phyloP scores from a whole-genome alignment of 768 basidiomycete species.

The Termitomyces sp. region DNA sequence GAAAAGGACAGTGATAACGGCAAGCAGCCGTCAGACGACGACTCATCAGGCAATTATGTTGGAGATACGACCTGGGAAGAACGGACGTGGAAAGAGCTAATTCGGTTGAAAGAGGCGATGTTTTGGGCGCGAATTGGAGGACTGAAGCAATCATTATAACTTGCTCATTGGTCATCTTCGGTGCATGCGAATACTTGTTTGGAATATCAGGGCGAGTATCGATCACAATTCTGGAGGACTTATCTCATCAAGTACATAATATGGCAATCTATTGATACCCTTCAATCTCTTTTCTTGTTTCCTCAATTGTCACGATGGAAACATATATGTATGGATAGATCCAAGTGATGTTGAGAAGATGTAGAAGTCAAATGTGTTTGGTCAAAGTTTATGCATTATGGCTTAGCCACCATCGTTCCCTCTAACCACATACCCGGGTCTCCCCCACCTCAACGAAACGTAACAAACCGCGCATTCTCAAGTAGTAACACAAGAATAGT shows the following conservation, averaged over 20 bases:
- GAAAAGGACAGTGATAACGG: constrained; percentile 9
- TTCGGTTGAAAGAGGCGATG: constrained; percentile 73
- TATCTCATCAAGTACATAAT: not conserved
- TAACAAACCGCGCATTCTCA: not conserved
- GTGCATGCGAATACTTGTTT: not conserved
- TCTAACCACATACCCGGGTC: not conserved
- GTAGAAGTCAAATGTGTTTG: not conserved
- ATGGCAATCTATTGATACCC: constrained; percentile 6
- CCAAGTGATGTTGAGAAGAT: not conserved
- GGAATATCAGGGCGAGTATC: not conserved
- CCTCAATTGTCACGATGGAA: not conserved
- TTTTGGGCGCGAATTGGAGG: constrained; percentile 80
- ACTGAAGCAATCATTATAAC: constrained; percentile 16
- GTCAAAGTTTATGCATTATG: not conserved
- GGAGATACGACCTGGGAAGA: constrained; percentile 81
- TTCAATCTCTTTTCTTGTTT: not conserved
- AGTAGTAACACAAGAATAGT: not conserved
- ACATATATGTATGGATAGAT: not conserved
- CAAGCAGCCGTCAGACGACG: constrained; percentile 14
- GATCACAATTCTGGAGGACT: constrained; percentile 1
- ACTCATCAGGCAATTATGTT: constrained; percentile 39
- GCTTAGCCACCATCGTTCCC: not conserved
- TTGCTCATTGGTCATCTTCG: not conserved
- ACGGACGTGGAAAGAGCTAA: constrained; percentile 75
- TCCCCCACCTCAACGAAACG: not conserved